Conservation (phyloP, 371 early-diverging fungal species). For the Mortierella sp. region DNA sequence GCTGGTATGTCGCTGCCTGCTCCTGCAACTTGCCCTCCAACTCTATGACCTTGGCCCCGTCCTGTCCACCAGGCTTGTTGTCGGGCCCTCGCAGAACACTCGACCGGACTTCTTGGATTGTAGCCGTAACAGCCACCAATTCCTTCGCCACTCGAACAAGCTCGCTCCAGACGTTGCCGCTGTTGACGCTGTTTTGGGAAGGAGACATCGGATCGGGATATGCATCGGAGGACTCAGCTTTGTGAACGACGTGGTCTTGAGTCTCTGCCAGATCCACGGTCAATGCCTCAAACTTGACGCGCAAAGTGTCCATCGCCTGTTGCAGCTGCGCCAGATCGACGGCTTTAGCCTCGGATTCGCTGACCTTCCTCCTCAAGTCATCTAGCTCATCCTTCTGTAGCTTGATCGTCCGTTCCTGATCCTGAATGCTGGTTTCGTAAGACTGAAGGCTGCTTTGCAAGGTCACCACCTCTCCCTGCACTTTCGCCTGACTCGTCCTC, state of each 20-base stretch:
- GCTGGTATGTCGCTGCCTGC: background rate
- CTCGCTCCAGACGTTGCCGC: background rate
- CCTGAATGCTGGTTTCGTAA: background rate
- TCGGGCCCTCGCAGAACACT: background rate
- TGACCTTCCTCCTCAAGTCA: background rate
- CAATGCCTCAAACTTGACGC: background rate
- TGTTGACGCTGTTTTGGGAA: background rate
- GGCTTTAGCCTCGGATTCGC: background rate
- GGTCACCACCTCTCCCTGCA: background rate
- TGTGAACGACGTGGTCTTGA: background rate
- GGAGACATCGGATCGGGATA: background rate
- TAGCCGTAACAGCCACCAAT: background rate
- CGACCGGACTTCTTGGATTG: background rate
- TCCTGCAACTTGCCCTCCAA: conserved; percentile 5
- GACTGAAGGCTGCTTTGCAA: background rate
- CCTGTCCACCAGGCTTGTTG: background rate
- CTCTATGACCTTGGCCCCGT: background rate
- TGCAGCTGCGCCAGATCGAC: background rate
- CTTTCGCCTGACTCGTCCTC: background rate
- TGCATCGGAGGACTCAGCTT: background rate
- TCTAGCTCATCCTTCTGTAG: background rate
- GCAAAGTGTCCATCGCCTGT: background rate
- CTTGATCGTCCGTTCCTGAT: background rate
- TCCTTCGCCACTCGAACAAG: background rate
- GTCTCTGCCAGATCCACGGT: background rate